Evolutionary conservation across 305 asterid species (phyloP), one percentile per base, ranked within the genome.

Genomic region (Fraxinus nigra): DNA sequence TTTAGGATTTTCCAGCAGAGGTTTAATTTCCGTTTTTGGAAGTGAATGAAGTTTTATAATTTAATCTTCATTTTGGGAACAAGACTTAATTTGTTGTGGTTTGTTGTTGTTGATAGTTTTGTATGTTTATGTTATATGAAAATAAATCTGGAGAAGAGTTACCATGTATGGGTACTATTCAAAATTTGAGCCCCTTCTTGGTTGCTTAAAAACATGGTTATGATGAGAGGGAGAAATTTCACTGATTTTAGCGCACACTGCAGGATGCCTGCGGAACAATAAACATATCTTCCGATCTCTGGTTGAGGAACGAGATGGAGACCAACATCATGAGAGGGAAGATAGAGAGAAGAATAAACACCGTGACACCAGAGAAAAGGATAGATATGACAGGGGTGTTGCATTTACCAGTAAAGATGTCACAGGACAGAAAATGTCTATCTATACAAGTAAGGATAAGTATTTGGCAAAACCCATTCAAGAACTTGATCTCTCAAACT

Each of bases 401-500:
- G 77, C 89, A 77, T 88, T 84, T 83, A 88, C 80, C 84, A 51
- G 88, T 89, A 93, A 87, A 89, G 98, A 93, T 86, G 46, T 87
- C 65, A 84, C 76, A 67, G 98, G 91, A 80, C 97, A 90, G 80
- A 96, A 84, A 89, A 77, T 88, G 84, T 77, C 93, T 81, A 78
- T 88, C 35, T 91, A 83, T 87, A 87, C 92, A 77, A 89, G 89
- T 87, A 94, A 89, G 87, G 99, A 97, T 77, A 97, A 95, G 85
- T 89, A 90, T 78, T 69, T 84, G 83, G 86, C 87, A 40, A 97
- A 97, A 87, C 92, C 99, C 86, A 95, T 97, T 87, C 98, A 95
- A 82, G 99, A 95, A 84, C 99, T 97, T 72, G 99, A 97, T 87
- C 98, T 97, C 85, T 92, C 99, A 33, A 89, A 92, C 88, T 91